These are phyloP conservation scores for Bacidia rubella DNA, from an alignment of 495 filamentous ascomycete species.

Conservation along the genomic window DNA sequence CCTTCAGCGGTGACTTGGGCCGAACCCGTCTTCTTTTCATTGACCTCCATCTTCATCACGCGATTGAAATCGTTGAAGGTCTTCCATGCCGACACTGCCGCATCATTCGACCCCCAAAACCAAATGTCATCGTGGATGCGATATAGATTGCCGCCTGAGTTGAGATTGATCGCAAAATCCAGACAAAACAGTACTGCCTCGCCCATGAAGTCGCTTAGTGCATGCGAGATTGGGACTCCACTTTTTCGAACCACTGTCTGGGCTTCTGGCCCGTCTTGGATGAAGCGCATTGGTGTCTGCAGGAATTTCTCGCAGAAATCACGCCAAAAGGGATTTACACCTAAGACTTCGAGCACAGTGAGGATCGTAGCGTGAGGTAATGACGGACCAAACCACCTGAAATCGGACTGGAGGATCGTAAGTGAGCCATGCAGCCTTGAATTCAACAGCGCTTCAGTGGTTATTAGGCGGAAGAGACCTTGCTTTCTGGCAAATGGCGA, in stretches of 20 bases:
- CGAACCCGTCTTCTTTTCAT: constrained; percentile 39
- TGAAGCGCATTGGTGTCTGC: constrained; percentile 40
- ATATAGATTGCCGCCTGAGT: constrained; percentile 29
- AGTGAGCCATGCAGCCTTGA: constrained; percentile 36
- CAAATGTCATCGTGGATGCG: constrained; percentile 50
- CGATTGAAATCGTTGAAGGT: constrained; percentile 34
- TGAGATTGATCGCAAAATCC: constrained; percentile 44
- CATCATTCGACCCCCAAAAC: constrained; percentile 40
- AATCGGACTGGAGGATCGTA: constrained; percentile 41
- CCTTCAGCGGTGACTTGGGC: constrained; percentile 24
- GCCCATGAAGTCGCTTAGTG: constrained; percentile 37
- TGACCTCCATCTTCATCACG: constrained; percentile 37
- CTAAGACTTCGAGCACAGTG: constrained; percentile 37
- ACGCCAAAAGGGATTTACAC: constrained; percentile 37
- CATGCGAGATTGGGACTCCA: constrained; percentile 41
- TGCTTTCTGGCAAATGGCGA: constrained; percentile 36
- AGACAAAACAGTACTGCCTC: constrained; percentile 45
- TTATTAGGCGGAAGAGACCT: constrained; percentile 39
- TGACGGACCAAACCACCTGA: constrained; percentile 39
- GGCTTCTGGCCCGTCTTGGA: constrained; percentile 29
- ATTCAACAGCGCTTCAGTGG: constrained; percentile 40
- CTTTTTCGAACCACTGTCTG: constrained; percentile 30
- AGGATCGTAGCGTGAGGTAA: constrained; percentile 43
- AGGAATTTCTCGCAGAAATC: constrained; percentile 44
- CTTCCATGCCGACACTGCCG: constrained; percentile 37